Percentiles rank a stretch among this genome's conserved stretches.
Evolutionary conservation across 768 basidiomycete species (phyloP).

Genomic region (Agaricus subrufescens): DNA sequence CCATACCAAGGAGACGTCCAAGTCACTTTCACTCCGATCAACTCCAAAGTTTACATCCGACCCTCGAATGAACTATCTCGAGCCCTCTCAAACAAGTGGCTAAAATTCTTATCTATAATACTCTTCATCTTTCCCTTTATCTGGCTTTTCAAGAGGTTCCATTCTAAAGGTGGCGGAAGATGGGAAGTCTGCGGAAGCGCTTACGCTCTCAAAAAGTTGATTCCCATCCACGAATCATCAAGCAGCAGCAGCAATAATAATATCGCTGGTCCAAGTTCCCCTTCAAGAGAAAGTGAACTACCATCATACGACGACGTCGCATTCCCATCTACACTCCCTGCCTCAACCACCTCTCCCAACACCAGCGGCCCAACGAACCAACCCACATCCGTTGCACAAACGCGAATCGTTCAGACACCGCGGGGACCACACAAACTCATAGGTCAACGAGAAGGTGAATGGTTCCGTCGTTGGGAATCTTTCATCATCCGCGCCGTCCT

Average conservation of each 20-base stretch:
- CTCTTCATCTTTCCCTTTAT: conserved; percentile 74
- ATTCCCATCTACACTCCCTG: background rate
- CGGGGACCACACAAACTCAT: conserved; percentile 36
- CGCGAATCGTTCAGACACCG: conserved; percentile 25
- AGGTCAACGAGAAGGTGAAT: conserved; percentile 69
- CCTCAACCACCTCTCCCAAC: background rate
- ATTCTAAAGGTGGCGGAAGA: conserved; percentile 59
- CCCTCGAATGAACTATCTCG: conserved; percentile 64
- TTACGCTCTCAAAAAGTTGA: conserved; percentile 61
- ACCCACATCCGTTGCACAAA: conserved; percentile 1
- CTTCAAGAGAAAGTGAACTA: conserved; percentile 1
- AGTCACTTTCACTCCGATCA: conserved; percentile 45
- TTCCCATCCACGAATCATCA: conserved; percentile 18
- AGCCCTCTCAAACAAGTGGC: conserved; percentile 64
- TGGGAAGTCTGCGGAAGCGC: conserved; percentile 78
- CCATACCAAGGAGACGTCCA: conserved; percentile 41
- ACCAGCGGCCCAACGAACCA: background rate
- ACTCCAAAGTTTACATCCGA: conserved; percentile 55
- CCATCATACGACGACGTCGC: conserved; percentile 13
- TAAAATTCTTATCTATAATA: conserved; percentile 65
- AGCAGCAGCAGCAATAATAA: too few species aligned
- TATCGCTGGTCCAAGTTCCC: background rate
- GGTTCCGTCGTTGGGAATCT: conserved; percentile 76
- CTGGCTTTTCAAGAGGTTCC: conserved; percentile 74
- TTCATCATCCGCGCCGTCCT: conserved; percentile 59